Evolutionary conservation across 805 yeast species (phyloP).

Genomic region (Yarrowia divulgata): DNA sequence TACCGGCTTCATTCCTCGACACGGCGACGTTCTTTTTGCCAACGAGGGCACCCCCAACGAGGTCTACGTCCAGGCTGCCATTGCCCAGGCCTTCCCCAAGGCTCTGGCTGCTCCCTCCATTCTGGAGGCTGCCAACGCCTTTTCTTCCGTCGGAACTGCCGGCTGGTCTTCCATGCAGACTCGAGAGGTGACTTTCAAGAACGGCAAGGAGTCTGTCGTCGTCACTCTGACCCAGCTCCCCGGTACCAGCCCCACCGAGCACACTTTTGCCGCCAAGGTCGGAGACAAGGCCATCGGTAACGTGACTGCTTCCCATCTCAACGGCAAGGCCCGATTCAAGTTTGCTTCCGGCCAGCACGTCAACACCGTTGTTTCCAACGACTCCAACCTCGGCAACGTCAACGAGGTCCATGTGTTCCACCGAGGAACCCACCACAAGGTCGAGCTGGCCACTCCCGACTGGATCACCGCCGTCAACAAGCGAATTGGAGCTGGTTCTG

Average conservation of each 20-base stretch:
- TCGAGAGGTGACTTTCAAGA: slow-evolving; percentile 41
- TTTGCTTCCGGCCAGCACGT: slow-evolving; percentile 44
- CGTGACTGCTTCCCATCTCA: slow-evolving; percentile 35
- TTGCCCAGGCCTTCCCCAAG: slow-evolving; percentile 43
- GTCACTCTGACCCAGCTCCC: slow-evolving; percentile 41
- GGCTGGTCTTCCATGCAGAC: slow-evolving; percentile 41
- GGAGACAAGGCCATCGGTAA: slow-evolving; percentile 35
- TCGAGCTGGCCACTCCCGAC: slow-evolving; percentile 45
- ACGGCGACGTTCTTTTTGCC: slow-evolving; percentile 43
- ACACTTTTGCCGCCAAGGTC: slow-evolving; percentile 36
- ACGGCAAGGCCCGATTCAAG: slow-evolving; percentile 42
- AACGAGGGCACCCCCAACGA: slow-evolving; percentile 41
- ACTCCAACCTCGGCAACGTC: slow-evolving; percentile 33
- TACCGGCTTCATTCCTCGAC: slow-evolving; percentile 49
- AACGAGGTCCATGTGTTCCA: slow-evolving; percentile 47
- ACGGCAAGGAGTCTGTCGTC: slow-evolving; percentile 38
- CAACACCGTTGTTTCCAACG: slow-evolving; percentile 44
- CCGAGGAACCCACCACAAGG: slow-evolving; percentile 46
- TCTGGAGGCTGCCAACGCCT: slow-evolving; percentile 31
- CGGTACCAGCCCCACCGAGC: slow-evolving; percentile 25
- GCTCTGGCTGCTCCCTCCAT: slow-evolving; percentile 33
- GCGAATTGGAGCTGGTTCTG: slow-evolving; percentile 79
- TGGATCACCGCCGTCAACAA: slow-evolving; percentile 45
- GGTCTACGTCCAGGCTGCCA: slow-evolving; percentile 48
- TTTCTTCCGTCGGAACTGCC: slow-evolving; percentile 40